phyloP scores from a whole-genome alignment of 768 basidiomycete genomes.

The Pholiota conissans region DNA sequence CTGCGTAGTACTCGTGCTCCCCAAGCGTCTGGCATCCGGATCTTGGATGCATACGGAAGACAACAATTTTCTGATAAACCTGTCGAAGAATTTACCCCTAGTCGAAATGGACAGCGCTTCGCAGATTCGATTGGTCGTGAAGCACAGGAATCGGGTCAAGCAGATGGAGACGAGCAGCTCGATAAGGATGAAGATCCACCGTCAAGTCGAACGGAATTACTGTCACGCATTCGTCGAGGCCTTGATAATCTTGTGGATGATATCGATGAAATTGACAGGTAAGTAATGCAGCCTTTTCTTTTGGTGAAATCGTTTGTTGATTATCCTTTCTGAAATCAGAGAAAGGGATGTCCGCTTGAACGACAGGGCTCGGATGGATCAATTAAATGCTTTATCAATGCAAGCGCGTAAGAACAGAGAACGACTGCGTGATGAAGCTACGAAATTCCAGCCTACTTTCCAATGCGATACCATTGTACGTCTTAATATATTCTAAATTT shows the following conservation, averaged over 20 bases:
- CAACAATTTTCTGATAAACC: slow-evolving; percentile 35
- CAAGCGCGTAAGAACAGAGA: slow-evolving; percentile 49
- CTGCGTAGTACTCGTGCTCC: slow-evolving; percentile 19
- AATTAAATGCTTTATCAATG: slow-evolving; percentile 54
- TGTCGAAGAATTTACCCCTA: neutral
- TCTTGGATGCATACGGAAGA: slow-evolving; percentile 74
- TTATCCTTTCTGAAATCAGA: slow-evolving; percentile 5
- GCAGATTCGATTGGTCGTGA: slow-evolving; percentile 67
- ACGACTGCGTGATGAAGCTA: neutral
- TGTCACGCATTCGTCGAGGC: slow-evolving; percentile 57
- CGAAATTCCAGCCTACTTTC: neutral
- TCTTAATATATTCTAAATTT: neutral
- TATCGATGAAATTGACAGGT: slow-evolving; percentile 62
- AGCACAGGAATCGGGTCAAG: slow-evolving; percentile 32
- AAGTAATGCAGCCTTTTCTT: slow-evolving; percentile 11
- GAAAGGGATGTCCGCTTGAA: slow-evolving; percentile 14
- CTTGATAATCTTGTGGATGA: slow-evolving; percentile 57
- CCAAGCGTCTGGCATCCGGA: slow-evolving; percentile 37
- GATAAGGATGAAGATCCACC: slow-evolving; percentile 14
- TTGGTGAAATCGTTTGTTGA: slow-evolving; percentile 1
- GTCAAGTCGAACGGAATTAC: slow-evolving; percentile 47
- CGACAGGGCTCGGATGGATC: slow-evolving; percentile 45
- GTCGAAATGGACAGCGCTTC: neutral
- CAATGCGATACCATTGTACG: neutral
- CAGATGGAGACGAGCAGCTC: slow-evolving; percentile 23